These are phyloP conservation scores for Taphrina betulina DNA, from an alignment of 1,139 yeast species.

Conservation along the genomic window DNA sequence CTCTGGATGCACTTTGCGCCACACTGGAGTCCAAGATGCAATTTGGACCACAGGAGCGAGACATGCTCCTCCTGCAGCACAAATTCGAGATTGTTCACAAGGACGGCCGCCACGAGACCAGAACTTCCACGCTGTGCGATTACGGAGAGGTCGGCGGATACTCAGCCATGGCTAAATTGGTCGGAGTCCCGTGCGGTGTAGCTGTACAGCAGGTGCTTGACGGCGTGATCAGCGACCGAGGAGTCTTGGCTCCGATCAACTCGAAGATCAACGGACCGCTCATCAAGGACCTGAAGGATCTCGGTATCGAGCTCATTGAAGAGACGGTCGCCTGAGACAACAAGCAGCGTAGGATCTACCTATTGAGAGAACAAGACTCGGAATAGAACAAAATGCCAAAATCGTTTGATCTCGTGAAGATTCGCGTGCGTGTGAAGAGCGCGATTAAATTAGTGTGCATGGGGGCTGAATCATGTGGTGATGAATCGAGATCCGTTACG, in stretches of 20 bases:
- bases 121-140: conserved; percentile 93
- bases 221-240: conserved; percentile 72
- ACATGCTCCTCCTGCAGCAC: conserved; percentile 91
- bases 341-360: too few relatives aligned
- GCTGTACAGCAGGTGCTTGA: conserved; percentile 83
- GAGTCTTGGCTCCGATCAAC: conserved; percentile 89
- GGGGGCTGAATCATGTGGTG: too few relatives aligned
- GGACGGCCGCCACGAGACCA: conserved; percentile 81
- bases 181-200: conserved; percentile 98
- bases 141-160: conserved; percentile 92
- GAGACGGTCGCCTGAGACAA: conserved; percentile 60
- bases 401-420: too few relatives aligned
- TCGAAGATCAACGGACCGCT: conserved; percentile 87
- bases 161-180: conserved; percentile 97
- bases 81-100: conserved; percentile 97
- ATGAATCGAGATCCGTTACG: too few relatives aligned
- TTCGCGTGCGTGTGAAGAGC: too few relatives aligned
- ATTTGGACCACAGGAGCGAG: conserved; percentile 93
- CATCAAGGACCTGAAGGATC: conserved; percentile 83
- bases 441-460: too few relatives aligned
- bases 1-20: conserved; percentile 94
- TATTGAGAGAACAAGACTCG: too few relatives aligned
- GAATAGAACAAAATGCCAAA: too few relatives aligned
- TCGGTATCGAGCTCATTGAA: conserved; percentile 83
- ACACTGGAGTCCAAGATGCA: conserved; percentile 95